Evolutionary conservation across 108 stramenopile species (phyloP).

Genomic region (Nitzschia palea): DNA sequence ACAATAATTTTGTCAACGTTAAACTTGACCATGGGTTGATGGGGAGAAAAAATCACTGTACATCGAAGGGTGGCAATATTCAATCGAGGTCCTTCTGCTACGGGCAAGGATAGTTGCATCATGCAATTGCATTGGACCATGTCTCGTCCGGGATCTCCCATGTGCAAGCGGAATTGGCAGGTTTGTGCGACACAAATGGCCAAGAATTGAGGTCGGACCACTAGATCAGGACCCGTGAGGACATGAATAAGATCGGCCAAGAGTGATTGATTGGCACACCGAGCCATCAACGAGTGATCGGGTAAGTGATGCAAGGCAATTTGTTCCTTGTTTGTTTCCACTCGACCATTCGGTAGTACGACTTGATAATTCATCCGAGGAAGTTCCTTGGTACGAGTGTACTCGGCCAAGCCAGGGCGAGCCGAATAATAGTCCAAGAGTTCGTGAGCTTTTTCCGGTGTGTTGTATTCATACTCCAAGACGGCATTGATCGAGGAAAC

Average conservation of each 20-base stretch:
- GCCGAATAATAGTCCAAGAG: conserved; percentile 67
- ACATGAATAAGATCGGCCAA: conserved; percentile 77
- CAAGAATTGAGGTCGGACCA: conserved; percentile 56
- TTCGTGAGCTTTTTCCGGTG: conserved; percentile 63
- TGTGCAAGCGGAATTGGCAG: conserved; percentile 51
- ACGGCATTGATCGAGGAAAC: conserved; percentile 27
- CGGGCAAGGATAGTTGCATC: conserved; percentile 36
- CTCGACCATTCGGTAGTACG: conserved; percentile 41
- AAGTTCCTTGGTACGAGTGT: conserved; percentile 76
- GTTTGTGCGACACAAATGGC: conserved; percentile 51
- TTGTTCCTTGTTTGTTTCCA: conserved; percentile 45
- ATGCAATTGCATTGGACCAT: conserved; percentile 31
- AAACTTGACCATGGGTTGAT: conserved; percentile 42
- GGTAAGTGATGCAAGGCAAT: conserved; percentile 30
- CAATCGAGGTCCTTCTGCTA: conserved; percentile 26
- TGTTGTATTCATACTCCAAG: conserved; percentile 75
- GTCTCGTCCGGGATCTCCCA: conserved; percentile 22
- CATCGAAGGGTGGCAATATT: conserved; percentile 53
- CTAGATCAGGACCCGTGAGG: conserved; percentile 47
- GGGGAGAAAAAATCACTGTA: conserved; percentile 57
- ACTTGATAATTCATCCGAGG: conserved; percentile 82
- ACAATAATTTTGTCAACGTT: conserved; percentile 18
- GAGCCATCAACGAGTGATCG: conserved; percentile 39
- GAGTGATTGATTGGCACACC: conserved; percentile 80
- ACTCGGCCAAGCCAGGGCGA: conserved; percentile 68